phyloP scores from a whole-genome alignment of 2,329 filamentous ascomycete species.

The Ambrosiella beaveri region DNA sequence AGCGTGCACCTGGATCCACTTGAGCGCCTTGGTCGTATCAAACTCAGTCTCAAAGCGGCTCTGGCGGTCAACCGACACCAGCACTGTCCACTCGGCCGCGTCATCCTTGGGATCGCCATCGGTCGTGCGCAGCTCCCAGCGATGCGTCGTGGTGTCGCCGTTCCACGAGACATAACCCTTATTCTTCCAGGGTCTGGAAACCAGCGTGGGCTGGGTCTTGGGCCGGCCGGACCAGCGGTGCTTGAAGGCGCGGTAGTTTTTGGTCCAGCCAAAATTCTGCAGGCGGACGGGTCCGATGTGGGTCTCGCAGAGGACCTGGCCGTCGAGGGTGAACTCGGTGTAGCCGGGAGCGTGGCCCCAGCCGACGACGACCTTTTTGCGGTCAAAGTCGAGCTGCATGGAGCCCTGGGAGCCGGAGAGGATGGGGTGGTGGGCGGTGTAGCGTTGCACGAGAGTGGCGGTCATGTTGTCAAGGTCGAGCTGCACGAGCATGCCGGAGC shows the following conservation, averaged over 20 bases:
- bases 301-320: slow-evolving; percentile 33
- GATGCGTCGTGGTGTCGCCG: slow-evolving; percentile 28
- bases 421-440: slow-evolving; percentile 31
- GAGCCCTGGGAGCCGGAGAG: slow-evolving; percentile 31
- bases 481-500: slow-evolving; percentile 30
- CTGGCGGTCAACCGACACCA: slow-evolving; percentile 20
- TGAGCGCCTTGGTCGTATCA: slow-evolving; percentile 5
- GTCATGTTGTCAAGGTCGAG: slow-evolving; percentile 29
- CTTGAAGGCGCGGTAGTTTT: slow-evolving; percentile 38
- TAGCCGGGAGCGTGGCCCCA: slow-evolving; percentile 36
- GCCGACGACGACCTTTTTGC: slow-evolving; percentile 36
- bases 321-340: slow-evolving; percentile 30
- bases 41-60: slow-evolving; percentile 28
- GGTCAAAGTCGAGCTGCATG: slow-evolving; percentile 33
- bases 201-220: slow-evolving; percentile 16
- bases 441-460: slow-evolving; percentile 29
- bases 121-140: slow-evolving; percentile 32
- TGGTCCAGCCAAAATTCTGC: slow-evolving; percentile 21
- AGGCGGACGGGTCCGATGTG: slow-evolving; percentile 26
- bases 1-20: background rate
- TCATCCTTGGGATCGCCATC: slow-evolving; percentile 16
- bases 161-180: slow-evolving; percentile 35
- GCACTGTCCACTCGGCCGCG: slow-evolving; percentile 22
- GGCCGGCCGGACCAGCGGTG: slow-evolving; percentile 35
- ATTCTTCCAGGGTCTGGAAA: slow-evolving; percentile 16